phyloP scores from a whole-genome alignment of 257 asterid genomes.

The Penstemon barbatus region DNA sequence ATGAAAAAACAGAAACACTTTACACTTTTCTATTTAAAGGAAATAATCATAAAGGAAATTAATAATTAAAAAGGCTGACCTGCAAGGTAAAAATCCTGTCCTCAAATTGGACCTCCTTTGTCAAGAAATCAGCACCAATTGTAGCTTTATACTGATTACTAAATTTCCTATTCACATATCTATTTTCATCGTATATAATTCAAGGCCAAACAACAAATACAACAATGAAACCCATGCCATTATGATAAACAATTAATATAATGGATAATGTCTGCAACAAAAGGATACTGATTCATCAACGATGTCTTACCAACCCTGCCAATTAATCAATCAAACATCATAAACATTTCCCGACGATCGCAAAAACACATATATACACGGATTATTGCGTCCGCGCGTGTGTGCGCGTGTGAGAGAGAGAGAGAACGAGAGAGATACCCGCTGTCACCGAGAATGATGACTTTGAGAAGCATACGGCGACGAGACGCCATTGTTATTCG shows the following conservation, averaged over 20 bases:
- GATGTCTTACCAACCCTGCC: slow-evolving; percentile 48
- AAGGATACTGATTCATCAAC: slow-evolving; percentile 48
- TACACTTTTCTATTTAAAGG: too few relatives aligned
- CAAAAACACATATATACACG: neutral
- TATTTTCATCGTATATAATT: slow-evolving; percentile 26
- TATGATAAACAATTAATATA: neutral
- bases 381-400: neutral
- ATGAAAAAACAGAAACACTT: too few relatives aligned
- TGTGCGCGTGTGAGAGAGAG: neutral
- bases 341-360: slow-evolving; percentile 11
- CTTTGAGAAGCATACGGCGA: slow-evolving; percentile 48
- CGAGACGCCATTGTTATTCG: slow-evolving; percentile 46
- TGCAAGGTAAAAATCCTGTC: slow-evolving; percentile 53
- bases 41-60: too few relatives aligned
- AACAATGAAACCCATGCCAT: slow-evolving; percentile 2
- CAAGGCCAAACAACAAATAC: slow-evolving; percentile 28
- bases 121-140: slow-evolving; percentile 50
- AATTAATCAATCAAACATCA: slow-evolving; percentile 18
- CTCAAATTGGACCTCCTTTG: slow-evolving; percentile 54
- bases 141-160: slow-evolving; percentile 57
- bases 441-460: slow-evolving; percentile 56
- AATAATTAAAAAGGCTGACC: slow-evolving; percentile 26
- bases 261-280: slow-evolving; percentile 19
- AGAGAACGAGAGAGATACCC: slow-evolving; percentile 35
- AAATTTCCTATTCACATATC: slow-evolving; percentile 52